Evolutionary conservation across 179 eudicot genomes (phyloP).

Genomic region (Beta corolliflora): DNA sequence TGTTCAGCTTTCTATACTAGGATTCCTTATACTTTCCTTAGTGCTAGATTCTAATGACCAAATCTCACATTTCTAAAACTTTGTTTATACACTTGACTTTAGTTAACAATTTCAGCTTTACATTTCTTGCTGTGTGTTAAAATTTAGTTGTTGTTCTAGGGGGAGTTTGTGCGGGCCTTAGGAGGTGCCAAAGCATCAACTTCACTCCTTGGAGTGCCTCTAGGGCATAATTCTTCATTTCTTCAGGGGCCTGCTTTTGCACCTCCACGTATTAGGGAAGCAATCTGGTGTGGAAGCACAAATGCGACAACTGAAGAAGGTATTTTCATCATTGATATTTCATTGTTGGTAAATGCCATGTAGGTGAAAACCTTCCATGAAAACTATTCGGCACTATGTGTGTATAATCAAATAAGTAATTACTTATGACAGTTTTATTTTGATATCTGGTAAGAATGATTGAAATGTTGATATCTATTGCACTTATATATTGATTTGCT

Average conservation of each 20-base stretch:
- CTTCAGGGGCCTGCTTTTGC: slow-evolving; percentile 99
- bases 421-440: neutral
- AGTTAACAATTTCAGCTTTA: neutral
- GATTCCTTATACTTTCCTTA: neutral
- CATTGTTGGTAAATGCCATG: slow-evolving; percentile 10
- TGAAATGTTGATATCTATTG: neutral
- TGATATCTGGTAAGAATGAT: slow-evolving; percentile 1
- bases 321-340: slow-evolving; percentile 20
- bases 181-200: slow-evolving; percentile 90
- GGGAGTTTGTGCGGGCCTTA: slow-evolving; percentile 88
- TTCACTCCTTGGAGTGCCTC: slow-evolving; percentile 90
- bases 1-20: neutral
- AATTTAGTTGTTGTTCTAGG: slow-evolving; percentile 40
- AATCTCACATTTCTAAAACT: neutral
- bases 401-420: neutral
- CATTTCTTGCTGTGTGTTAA: neutral
- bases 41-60: neutral
- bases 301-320: slow-evolving; percentile 93
- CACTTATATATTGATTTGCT: neutral
- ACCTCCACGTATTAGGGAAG: slow-evolving; percentile 93
- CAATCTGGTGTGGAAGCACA: slow-evolving; percentile 98
- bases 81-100: neutral
- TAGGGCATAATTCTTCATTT: slow-evolving; percentile 96
- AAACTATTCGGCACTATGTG: neutral
- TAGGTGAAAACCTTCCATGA: neutral